phyloP scores from a whole-genome alignment of 169 alveolate genomes.

The Cryptosporidium xiaoi region DNA sequence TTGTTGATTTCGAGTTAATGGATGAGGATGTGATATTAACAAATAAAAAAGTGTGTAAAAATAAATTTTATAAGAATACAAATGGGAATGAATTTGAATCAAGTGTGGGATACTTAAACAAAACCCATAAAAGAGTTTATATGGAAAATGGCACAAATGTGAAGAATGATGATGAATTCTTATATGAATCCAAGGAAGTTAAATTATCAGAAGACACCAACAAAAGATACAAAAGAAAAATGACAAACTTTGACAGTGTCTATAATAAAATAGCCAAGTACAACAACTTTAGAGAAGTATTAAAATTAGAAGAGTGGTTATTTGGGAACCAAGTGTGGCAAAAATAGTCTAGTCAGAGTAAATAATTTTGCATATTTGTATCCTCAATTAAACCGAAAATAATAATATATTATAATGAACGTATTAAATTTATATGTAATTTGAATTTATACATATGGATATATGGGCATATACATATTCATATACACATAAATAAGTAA shows the following conservation, averaged over 20 bases:
- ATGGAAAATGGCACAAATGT: neutral
- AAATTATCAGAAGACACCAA: neutral
- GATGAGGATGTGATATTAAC: constrained; percentile 2
- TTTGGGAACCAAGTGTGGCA: constrained; percentile 48
- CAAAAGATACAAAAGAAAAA: constrained; percentile 2
- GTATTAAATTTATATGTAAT: no score
- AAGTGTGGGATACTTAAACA: constrained; percentile 60
- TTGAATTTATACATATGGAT: no score
- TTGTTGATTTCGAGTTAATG: constrained; percentile 26
- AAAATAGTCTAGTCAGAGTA: neutral
- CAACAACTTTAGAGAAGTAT: no score
- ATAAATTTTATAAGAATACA: neutral
- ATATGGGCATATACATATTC: neutral
- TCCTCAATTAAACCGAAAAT: no score
- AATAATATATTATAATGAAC: no score
- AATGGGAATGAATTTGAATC: constrained; percentile 1
- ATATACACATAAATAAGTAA: constrained; percentile 5
- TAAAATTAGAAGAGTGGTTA: constrained; percentile 32
- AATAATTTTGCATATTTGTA: neutral
- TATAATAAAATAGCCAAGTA: neutral
- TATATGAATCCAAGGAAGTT: constrained; percentile 18
- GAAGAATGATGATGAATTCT: neutral
- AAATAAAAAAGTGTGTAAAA: no score
- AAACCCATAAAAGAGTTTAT: constrained; percentile 34
- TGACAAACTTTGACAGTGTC: neutral